Evolutionary conservation across 2,329 filamentous ascomycete genomes (phyloP), one percentile per base, ranked within the genome.

Genomic region (Endocalyx cinctus): DNA sequence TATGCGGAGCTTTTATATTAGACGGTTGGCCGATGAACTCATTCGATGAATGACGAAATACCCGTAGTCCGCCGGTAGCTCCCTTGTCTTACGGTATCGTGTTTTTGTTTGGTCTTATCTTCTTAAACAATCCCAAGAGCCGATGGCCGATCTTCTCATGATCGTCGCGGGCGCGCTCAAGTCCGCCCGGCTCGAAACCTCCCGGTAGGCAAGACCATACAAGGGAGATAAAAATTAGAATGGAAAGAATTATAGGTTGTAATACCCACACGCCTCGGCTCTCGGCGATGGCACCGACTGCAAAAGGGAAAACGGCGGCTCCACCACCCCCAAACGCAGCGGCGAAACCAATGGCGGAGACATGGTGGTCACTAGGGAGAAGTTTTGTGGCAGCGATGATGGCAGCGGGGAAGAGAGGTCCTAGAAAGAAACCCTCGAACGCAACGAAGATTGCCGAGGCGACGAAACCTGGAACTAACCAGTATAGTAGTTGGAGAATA

Each of bases 271-370:
- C 75, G 1, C 77, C 75, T 37, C 64, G 69, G 27, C 55, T 64
- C 42, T 75, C 64, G 3, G 82, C 79, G 50, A 86, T 78, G 3
- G 79, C 80, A 4, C 82, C 83, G 1, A 85, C 76, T 0, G 73
- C 72, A 68, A 87, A 66, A 28, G 83, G 69, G 58, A 85, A 55
- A 12, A 80, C 50, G 2, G 84, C 81, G 1, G 81, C 84, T 0
- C 87, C 87, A 3, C 72, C 74, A 0, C 84, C 82, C 3, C 87
- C 87, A 55, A 90, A 79, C 0, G 86, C 85, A 1, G 84, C 79
- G 0, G 82, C 82, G 48, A 94, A 90, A 0, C 87, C 86, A 41
- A 94, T 86, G 0, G 81, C 79, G n/a, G 74, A 77, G 26, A 92
- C 83, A 49, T 94, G 87, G 17, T 87, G 64, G 39, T 85, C 72